A percentile compares a stretch with the other conserved stretches of the same genome.
These are phyloP conservation scores for Brassica carinata DNA, from an alignment of 345 rosid genomes.

Conservation along the genomic window DNA sequence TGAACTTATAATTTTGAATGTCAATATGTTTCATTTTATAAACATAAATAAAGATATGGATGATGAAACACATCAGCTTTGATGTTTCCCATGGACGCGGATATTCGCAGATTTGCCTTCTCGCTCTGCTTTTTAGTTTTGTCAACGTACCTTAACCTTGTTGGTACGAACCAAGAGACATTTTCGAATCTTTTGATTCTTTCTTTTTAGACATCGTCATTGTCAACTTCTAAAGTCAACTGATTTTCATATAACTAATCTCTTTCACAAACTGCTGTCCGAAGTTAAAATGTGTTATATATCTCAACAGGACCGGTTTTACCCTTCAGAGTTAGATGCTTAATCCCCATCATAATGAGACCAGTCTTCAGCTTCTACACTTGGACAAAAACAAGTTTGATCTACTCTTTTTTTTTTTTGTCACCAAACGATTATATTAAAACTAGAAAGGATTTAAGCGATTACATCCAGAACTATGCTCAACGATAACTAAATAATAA, in stretches of 20 bases:
- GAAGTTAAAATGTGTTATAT: neutral
- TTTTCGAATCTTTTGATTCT: constrained; percentile 7
- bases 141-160: constrained; percentile 29
- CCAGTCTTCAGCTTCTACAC: no score
- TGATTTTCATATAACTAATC: neutral
- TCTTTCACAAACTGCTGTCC: neutral
- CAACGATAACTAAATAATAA: neutral
- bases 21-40: constrained; percentile 30
- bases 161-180: constrained; percentile 37
- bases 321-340: neutral
- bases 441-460: neutral
- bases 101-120: constrained; percentile 43
- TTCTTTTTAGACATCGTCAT: constrained; percentile 15
- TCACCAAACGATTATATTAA: neutral
- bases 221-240: constrained; percentile 32
- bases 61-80: constrained; percentile 29
- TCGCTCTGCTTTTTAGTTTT: constrained; percentile 37
- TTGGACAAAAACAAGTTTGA: no score
- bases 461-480: neutral
- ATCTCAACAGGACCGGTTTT: neutral
- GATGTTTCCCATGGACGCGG: constrained; percentile 37
- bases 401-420: neutral
- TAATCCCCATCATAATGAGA: no score
- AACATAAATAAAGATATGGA: constrained; percentile 20
- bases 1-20: neutral